These are phyloP conservation scores for Spirogloea muscicola DNA, from an alignment of 139 green algal species.

Conservation along the genomic window DNA sequence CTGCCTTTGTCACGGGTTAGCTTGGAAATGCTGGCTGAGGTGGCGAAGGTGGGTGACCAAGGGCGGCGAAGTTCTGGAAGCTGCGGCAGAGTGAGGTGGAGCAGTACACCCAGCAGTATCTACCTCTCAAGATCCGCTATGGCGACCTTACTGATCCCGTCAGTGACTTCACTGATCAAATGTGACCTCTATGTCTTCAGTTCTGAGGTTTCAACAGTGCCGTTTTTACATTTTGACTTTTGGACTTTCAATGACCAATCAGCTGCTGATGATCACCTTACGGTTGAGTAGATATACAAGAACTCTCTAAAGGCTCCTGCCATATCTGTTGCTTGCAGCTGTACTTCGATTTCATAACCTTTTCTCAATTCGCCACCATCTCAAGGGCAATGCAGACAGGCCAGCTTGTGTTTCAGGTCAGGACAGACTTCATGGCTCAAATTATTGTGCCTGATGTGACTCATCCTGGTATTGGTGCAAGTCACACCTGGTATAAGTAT, in stretches of 20 bases:
- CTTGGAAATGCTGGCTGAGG: no score
- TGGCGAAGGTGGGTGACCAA: no score
- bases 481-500: neutral
- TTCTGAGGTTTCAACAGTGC: no score
- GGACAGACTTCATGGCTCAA: neutral
- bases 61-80: slow-evolving; percentile 59
- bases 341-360: slow-evolving; percentile 90
- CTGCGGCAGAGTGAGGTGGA: slow-evolving; percentile 66
- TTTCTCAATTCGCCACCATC: slow-evolving; percentile 66
- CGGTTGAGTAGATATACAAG: no score
- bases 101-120: slow-evolving; percentile 66
- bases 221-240: no score
- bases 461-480: neutral
- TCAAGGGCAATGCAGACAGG: slow-evolving; percentile 3
- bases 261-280: no score
- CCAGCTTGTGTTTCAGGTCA: slow-evolving; percentile 26
- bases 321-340: no score
- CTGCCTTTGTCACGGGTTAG: no score
- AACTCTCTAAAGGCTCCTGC: no score
- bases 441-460: neutral
- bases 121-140: slow-evolving; percentile 56
- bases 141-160: slow-evolving; percentile 60
- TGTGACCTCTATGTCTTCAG: no score
- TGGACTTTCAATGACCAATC: no score
- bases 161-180: no score